Percentiles rank a stretch among this genome's conserved stretches.
phyloP scores from a whole-genome alignment of 768 basidiomycete genomes.

The Mycena floridula region DNA sequence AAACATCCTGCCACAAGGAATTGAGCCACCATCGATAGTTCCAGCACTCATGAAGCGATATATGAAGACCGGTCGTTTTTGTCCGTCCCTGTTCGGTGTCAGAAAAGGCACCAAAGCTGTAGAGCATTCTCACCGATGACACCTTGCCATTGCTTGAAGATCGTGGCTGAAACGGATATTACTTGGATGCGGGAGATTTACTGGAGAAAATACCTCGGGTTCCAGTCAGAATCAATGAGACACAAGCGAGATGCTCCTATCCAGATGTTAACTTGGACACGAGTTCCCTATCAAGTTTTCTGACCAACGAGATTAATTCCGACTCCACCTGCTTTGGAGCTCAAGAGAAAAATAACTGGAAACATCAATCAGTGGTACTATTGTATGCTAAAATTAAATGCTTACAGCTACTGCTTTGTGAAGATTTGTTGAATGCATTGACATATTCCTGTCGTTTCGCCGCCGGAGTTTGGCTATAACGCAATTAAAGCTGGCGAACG shows the following conservation, averaged over 20 bases:
- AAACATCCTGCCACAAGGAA: not conserved
- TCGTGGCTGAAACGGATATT: conserved; percentile 55
- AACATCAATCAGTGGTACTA: not conserved
- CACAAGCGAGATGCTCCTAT: conserved; percentile 78
- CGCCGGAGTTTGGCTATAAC: conserved; percentile 63
- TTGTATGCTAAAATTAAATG: conserved; percentile 3
- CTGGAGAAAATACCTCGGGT: conserved; percentile 69
- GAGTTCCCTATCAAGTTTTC: not conserved
- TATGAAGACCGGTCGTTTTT: conserved; percentile 86
- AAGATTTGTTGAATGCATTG: conserved; percentile 79
- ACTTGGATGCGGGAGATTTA: not conserved
- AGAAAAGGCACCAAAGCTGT: conserved; percentile 7
- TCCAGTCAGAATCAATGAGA: conserved; percentile 91
- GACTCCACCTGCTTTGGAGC: conserved; percentile 89
- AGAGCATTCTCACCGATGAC: conserved; percentile 60
- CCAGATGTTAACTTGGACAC: not conserved
- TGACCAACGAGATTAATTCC: conserved; percentile 87
- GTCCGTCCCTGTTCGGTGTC: conserved; percentile 67
- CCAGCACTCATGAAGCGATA: conserved; percentile 84
- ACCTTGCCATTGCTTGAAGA: conserved; percentile 95
- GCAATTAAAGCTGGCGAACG: conserved; percentile 1
- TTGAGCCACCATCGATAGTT: conserved; percentile 74
- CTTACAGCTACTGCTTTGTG: conserved; percentile 67
- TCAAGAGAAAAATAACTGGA: conserved; percentile 83
- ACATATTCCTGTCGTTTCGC: conserved; percentile 83